These are phyloP conservation scores for Eimeria falciformis DNA, from an alignment of 169 alveolate species.

Conservation along the genomic window DNA sequence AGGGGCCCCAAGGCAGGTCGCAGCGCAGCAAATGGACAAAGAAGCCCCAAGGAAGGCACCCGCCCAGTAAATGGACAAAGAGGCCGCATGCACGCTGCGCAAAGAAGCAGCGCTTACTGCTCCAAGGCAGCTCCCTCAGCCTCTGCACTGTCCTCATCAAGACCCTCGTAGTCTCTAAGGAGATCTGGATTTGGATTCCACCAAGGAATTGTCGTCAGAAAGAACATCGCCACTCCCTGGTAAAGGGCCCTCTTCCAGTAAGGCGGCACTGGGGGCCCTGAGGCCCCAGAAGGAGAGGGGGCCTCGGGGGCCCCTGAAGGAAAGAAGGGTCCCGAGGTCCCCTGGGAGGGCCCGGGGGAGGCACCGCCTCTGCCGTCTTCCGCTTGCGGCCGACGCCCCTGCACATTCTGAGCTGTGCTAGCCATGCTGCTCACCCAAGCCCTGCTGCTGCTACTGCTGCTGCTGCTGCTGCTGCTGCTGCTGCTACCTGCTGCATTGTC, in stretches of 20 bases:
- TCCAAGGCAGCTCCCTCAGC: not conserved
- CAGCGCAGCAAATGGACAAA: not conserved
- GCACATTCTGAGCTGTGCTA: not conserved
- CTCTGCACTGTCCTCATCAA: slow-evolving; percentile 9
- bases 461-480: slow-evolving; percentile 11
- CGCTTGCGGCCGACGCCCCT: not conserved
- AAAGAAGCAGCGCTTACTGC: not conserved
- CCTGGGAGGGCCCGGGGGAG: not conserved
- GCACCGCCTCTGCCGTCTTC: not conserved
- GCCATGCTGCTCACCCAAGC: slow-evolving; percentile 9
- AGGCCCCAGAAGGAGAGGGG: not conserved
- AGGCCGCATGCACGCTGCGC: not conserved
- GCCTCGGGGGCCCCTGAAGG: not conserved
- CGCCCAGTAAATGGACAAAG: not conserved
- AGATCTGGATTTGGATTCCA: slow-evolving; percentile 73
- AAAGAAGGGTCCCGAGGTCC: not conserved
- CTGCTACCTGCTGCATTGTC: not conserved
- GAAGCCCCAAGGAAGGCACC: not conserved
- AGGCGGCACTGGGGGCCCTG: not conserved
- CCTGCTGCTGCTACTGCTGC: slow-evolving; percentile 30
- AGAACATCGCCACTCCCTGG: slow-evolving; percentile 67
- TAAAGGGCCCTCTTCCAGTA: slow-evolving; percentile 50
- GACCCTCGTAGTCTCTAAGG: slow-evolving; percentile 8
- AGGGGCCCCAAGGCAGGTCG: not conserved
- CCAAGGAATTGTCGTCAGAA: slow-evolving; percentile 56